A percentile compares a stretch with the other conserved stretches of the same genome.
phyloP scores from a whole-genome alignment of 305 asterid genomes.

The Solanum hybrid region DNA sequence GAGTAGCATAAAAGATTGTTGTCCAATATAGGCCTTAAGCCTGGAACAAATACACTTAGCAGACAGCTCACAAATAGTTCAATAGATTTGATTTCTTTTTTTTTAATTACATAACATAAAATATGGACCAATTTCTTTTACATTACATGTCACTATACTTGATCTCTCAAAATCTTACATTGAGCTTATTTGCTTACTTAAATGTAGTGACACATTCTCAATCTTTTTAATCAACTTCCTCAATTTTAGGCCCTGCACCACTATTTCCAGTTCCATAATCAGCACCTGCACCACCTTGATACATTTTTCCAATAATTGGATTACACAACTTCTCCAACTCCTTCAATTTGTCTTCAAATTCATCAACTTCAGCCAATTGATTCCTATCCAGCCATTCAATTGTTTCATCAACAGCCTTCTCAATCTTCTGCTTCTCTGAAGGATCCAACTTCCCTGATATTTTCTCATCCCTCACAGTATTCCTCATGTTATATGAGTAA shows the following conservation, averaged over 20 bases:
- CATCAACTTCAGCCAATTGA: constrained; percentile 48
- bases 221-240: constrained; percentile 37
- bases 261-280: neutral
- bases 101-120: neutral
- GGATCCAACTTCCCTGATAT: constrained; percentile 22
- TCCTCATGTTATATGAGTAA: constrained; percentile 35
- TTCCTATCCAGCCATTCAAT: constrained; percentile 47
- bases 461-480: constrained; percentile 39
- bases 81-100: neutral
- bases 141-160: neutral
- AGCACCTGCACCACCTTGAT: constrained; percentile 22
- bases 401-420: constrained; percentile 31
- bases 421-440: constrained; percentile 32
- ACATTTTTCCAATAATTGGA: constrained; percentile 36
- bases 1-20: neutral
- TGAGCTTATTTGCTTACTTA: neutral
- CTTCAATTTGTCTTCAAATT: constrained; percentile 39
- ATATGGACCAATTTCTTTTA: neutral
- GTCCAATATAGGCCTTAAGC: neutral
- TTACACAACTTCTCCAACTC: constrained; percentile 39
- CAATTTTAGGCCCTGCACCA: constrained; percentile 39
- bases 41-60: neutral
- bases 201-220: neutral
- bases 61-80: neutral
- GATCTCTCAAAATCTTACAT: neutral